These are phyloP conservation scores for Chionographis japonica DNA, from an alignment of 106 monocot genomes.

Conservation along the genomic window DNA sequence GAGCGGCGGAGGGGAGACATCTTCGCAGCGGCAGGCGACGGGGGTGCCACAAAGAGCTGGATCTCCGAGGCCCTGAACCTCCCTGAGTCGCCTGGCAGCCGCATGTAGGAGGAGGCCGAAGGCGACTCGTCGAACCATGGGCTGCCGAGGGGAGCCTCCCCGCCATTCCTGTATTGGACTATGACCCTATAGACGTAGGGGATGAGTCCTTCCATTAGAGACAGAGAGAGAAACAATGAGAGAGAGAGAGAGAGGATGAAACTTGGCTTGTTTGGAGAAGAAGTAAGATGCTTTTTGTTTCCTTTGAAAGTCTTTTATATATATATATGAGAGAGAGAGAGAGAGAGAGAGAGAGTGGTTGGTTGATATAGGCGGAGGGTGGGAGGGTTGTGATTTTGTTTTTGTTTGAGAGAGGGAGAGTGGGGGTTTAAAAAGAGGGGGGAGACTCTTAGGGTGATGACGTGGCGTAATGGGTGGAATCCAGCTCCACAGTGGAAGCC, in stretches of 20 bases:
- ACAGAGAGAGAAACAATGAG: background rate
- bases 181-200: slow-evolving; percentile 9
- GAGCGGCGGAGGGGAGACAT: background rate
- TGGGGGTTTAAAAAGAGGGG: slow-evolving; percentile 3
- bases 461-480: background rate
- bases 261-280: background rate
- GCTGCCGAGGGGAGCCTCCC: background rate
- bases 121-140: slow-evolving; percentile 7
- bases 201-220: slow-evolving; percentile 11
- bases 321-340: no score
- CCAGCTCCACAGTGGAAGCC: background rate
- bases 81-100: slow-evolving; percentile 1
- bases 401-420: background rate
- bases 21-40: background rate
- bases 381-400: background rate
- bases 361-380: background rate
- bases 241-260: background rate
- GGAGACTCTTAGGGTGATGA: background rate
- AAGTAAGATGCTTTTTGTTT: no score
- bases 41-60: background rate
- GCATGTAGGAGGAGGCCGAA: slow-evolving; percentile 5
- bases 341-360: no score
- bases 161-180: slow-evolving; percentile 3
- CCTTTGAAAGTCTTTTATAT: no score
- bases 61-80: background rate